Evolutionary conservation across 2,329 filamentous ascomycete genomes (phyloP).

Genomic region (Trichoderma sp.): DNA sequence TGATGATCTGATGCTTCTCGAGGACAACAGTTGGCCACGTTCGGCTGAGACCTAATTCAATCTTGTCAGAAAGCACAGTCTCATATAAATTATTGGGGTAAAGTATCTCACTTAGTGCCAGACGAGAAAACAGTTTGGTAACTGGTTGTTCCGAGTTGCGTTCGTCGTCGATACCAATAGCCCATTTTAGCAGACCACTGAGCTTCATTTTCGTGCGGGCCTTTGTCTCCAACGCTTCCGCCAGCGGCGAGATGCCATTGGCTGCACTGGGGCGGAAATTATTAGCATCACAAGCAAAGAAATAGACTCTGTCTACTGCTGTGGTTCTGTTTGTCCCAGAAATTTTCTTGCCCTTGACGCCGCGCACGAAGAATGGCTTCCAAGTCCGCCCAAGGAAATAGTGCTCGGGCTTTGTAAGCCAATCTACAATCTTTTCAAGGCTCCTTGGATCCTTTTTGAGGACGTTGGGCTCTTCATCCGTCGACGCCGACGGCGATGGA

Average conservation of each 20-base stretch:
- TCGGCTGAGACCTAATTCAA: constrained; percentile 47
- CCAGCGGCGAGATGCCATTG: constrained; percentile 24
- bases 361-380: constrained; percentile 46
- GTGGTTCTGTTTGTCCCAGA: constrained; percentile 27
- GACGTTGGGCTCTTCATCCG: constrained; percentile 26
- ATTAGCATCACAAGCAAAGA: constrained; percentile 55
- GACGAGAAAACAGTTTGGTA: constrained; percentile 58
- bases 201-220: constrained; percentile 37
- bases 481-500: constrained; percentile 40
- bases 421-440: constrained; percentile 30
- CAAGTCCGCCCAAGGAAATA: constrained; percentile 47
- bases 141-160: constrained; percentile 45
- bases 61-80: not conserved
- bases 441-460: constrained; percentile 33
- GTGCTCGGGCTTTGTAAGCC: constrained; percentile 35
- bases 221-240: constrained; percentile 24
- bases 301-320: constrained; percentile 37
- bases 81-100: no score
- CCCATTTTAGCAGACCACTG: constrained; percentile 49
- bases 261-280: constrained; percentile 33
- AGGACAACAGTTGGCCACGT: constrained; percentile 48
- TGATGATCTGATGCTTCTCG: constrained; percentile 44
- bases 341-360: constrained; percentile 37
- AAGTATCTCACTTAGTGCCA: constrained; percentile 47
- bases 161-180: constrained; percentile 42